Base-by-base conservation (phyloP, 2,329 filamentous ascomycete species). In the Metarhizium album region DNA sequence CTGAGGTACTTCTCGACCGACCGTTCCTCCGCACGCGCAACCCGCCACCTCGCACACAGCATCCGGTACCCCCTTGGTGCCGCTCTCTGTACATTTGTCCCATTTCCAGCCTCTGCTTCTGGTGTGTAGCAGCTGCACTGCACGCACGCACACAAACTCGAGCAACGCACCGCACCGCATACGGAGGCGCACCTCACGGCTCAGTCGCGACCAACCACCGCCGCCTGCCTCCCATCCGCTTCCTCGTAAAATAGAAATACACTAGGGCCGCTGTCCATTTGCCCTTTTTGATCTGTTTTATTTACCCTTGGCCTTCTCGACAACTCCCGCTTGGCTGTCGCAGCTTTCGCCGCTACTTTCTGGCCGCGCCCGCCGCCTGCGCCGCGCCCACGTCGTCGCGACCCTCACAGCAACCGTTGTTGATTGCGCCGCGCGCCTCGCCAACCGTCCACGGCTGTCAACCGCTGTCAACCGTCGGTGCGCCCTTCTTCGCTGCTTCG, bases 161-260 rank as follows among this genome's bases (percentile, higher is more conserved):
- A 14, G 45, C 31, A 47, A 6, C 45, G 16, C 29, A 49, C n/a
- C 43, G 8, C 47, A 48, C 43, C 50, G 50, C 50, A 49, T 23
- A 52, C 50, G 47, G 50, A 42, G n/a, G 42, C 29, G 4, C 7
- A 8, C 4, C 38, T 29, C 40, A 23, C 50, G 29, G 40, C 47
- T 51, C 49, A 33, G 49, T 46, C 51, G 54, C 54, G 47, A 54
- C 49, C 54, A 52, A 53, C 52, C 47, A 54, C 46, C 42, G 37
- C 27, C 38, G 50, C 14, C 42, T 33, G 14, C 42, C 46, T 42
- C 42, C 45, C 24, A n/a, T 49, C 40, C 49, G 20, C 11, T 18
- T 47, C 29, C 29, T 46, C 16, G 24, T 46, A 43, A 45, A 24
- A 43, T 38, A 45, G 22, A 18, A 45, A n/a, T 27, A 35, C n/a